These are phyloP conservation scores for Amphibolis antarctica DNA, from an alignment of 106 monocot genomes.

Conservation along the genomic window DNA sequence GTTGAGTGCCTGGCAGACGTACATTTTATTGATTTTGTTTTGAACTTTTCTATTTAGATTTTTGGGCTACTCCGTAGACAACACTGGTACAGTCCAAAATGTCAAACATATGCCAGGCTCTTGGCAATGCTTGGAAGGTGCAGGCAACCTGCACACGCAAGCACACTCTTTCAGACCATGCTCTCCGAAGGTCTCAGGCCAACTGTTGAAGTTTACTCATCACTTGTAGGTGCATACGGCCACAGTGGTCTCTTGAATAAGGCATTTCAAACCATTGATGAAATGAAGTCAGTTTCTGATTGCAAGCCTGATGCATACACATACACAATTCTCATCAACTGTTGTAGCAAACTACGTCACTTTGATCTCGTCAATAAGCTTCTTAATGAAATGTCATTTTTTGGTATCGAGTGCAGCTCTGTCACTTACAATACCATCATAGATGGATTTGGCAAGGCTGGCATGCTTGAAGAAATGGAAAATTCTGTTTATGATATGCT, in stretches of 20 bases:
- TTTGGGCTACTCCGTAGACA: conserved; percentile 72
- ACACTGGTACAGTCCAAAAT: conserved; percentile 74
- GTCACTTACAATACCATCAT: conserved; percentile 82
- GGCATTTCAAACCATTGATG: conserved; percentile 48
- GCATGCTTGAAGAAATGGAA: conserved; percentile 68
- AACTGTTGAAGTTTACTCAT: conserved; percentile 81
- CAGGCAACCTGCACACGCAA: conserved; percentile 46
- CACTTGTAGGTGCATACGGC: conserved; percentile 76
- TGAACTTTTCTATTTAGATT: conserved; percentile 27
- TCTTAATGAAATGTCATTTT: conserved; percentile 72
- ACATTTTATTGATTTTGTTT: background rate
- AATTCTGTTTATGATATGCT: conserved; percentile 49
- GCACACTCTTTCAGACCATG: conserved; percentile 55
- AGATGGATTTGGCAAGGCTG: conserved; percentile 82
- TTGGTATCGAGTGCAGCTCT: conserved; percentile 44
- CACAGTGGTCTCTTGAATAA: conserved; percentile 42
- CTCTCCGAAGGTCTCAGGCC: conserved; percentile 71
- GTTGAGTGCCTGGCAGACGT: background rate
- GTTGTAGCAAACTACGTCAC: conserved; percentile 37
- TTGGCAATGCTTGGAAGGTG: conserved; percentile 76
- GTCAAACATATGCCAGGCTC: conserved; percentile 65
- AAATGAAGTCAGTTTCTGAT: conserved; percentile 70
- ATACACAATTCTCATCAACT: conserved; percentile 59
- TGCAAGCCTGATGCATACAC: conserved; percentile 81
- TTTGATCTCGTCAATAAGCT: conserved; percentile 53